A percentile compares a stretch with the other conserved stretches of the same genome.
Evolutionary conservation across 192 early-diverging fungal species (phyloP).

Genomic region (Coemansia sp.): DNA sequence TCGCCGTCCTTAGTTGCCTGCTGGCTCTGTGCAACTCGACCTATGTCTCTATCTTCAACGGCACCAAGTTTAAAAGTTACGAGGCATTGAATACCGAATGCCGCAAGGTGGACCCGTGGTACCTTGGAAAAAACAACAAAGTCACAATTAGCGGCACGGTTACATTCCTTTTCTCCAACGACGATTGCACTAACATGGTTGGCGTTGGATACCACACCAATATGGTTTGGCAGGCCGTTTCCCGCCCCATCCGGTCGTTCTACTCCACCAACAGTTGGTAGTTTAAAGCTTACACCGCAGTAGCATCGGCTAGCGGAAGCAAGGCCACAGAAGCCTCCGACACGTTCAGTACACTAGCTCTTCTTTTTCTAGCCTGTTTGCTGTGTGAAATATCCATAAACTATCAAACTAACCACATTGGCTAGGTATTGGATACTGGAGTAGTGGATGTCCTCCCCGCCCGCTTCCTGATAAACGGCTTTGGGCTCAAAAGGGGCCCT

Average conservation of each 20-base stretch:
- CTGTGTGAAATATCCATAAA: not conserved
- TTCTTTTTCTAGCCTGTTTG: not conserved
- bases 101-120: not conserved
- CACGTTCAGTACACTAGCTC: not conserved
- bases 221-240: not conserved
- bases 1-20: conserved; percentile 7
- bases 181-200: conserved; percentile 3
- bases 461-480: no score
- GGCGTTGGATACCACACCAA: not conserved
- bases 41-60: not conserved
- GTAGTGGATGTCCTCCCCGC: no score
- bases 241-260: conserved; percentile 9
- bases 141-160: not conserved
- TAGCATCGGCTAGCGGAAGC: not conserved
- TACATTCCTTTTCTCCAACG: not conserved
- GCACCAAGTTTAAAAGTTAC: not conserved
- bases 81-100: not conserved
- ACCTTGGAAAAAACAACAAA: not conserved
- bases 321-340: not conserved
- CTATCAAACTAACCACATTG: not conserved
- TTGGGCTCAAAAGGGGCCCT: no score
- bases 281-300: not conserved
- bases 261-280: conserved; percentile 2
- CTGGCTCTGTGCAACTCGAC: conserved; percentile 8
- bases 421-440: no score